phyloP scores from a whole-genome alignment of 164 flowering plant genomes.

The Liriodendron chinense region DNA sequence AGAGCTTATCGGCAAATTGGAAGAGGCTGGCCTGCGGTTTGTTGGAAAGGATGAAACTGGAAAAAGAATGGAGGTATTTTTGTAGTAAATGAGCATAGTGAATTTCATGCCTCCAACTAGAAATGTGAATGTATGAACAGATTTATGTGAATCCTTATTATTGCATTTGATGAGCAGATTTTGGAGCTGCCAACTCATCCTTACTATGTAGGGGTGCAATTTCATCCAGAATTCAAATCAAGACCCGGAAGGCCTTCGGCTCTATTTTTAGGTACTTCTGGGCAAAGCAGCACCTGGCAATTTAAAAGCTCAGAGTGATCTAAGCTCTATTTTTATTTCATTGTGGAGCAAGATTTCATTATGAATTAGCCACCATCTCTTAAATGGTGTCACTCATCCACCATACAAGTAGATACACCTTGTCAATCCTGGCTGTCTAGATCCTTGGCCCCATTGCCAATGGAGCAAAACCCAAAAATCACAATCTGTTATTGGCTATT shows the following conservation, averaged over 20 bases:
- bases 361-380: not conserved
- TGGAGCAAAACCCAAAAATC: not conserved
- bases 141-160: constrained; percentile 2
- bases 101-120: not conserved
- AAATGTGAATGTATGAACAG: not conserved
- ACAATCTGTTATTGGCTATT: not conserved
- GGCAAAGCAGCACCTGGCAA: not conserved
- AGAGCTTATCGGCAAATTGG: constrained; percentile 50
- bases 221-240: constrained; percentile 97
- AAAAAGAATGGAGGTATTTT: constrained; percentile 80
- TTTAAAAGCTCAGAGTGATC: too few species aligned
- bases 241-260: constrained; percentile 92
- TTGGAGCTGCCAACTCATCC: constrained; percentile 83
- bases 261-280: constrained; percentile 62
- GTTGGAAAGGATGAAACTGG: constrained; percentile 95
- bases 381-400: not conserved
- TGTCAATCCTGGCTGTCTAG: not conserved
- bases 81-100: constrained; percentile 3
- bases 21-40: constrained; percentile 78
- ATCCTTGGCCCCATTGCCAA: too few species aligned
- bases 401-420: not conserved
- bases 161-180: constrained; percentile 45
- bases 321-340: not conserved
- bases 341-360: not conserved
- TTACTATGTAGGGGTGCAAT: constrained; percentile 90